These are phyloP conservation scores for Termitomyces sp. DNA, from an alignment of 768 basidiomycete species.

Conservation along the genomic window DNA sequence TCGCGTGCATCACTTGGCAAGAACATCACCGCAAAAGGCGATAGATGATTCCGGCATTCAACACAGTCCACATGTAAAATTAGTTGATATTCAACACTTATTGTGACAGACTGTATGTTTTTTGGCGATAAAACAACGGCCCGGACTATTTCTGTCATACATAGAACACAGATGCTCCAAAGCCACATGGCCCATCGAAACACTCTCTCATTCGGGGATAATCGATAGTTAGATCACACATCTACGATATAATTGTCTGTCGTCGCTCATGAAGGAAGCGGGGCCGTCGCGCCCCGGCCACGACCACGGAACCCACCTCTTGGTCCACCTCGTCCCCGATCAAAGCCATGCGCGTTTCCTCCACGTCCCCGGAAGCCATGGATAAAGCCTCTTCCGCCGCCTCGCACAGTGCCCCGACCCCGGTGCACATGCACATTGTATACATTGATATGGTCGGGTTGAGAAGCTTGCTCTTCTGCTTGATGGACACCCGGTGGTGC, in stretches of 20 bases:
- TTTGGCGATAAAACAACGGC: not conserved
- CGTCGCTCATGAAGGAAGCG: conserved; percentile 18
- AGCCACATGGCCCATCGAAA: not conserved
- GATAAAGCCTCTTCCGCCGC: conserved; percentile 23
- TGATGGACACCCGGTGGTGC: conserved; percentile 3
- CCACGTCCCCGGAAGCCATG: conserved; percentile 26
- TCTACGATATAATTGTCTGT: not conserved
- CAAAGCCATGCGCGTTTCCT: conserved; percentile 18
- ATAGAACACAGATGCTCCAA: not conserved
- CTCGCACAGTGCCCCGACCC: conserved; percentile 22
- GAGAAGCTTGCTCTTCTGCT: conserved; percentile 2
- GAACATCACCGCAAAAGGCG: not conserved
- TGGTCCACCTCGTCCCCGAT: conserved; percentile 27
- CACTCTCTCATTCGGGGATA: not conserved
- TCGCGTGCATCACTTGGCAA: not conserved
- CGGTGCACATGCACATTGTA: conserved; percentile 14
- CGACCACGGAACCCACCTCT: conserved; percentile 31
- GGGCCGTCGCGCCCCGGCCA: conserved; percentile 25
- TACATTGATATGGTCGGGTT: conserved; percentile 1
- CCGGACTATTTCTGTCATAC: too few species aligned
- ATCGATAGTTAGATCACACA: not conserved
- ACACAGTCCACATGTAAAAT: too few species aligned
- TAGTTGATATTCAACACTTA: not conserved
- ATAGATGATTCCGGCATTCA: not conserved
- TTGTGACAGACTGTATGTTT: not conserved